A percentile compares a stretch with the other conserved stretches of the same genome.
Conservation (phyloP, 2,329 filamentous ascomycete genomes). For the Hypoxylon sp. region DNA sequence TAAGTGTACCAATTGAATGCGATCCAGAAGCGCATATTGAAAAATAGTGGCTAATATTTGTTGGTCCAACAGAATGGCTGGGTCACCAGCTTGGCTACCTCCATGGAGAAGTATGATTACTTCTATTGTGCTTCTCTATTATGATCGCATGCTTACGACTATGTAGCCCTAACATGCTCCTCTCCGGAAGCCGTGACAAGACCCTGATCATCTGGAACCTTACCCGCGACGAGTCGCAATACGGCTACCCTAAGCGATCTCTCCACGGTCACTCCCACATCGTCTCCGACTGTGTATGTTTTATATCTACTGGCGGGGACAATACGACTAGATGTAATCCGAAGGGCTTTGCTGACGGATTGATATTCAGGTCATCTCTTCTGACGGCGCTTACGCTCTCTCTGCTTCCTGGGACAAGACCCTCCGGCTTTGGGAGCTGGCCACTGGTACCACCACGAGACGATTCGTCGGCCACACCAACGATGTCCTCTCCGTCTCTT, state of each 20-base stretch:
- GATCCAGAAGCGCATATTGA: slow-evolving; percentile 11
- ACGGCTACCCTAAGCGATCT: slow-evolving; percentile 99
- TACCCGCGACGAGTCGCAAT: slow-evolving; percentile 97
- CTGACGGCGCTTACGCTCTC: slow-evolving; percentile 98
- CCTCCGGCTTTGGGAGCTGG: slow-evolving; percentile 98
- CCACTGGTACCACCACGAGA: slow-evolving; percentile 95
- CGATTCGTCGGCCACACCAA: slow-evolving; percentile 99
- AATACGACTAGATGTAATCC: background rate
- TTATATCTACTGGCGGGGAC: slow-evolving; percentile 13
- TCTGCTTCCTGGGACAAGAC: slow-evolving; percentile 99
- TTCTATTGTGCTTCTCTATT: slow-evolving; percentile 22
- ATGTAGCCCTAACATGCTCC: slow-evolving; percentile 96
- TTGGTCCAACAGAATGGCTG: slow-evolving; percentile 80
- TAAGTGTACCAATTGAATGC: slow-evolving; percentile 61
- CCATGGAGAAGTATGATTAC: slow-evolving; percentile 91
- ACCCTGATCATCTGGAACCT: slow-evolving; percentile 99
- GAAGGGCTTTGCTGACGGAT: slow-evolving; percentile 49
- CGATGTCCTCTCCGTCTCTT: slow-evolving; percentile 99
- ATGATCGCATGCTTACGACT: slow-evolving; percentile 52
- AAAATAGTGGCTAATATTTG: slow-evolving; percentile 49
- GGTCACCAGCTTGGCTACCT: slow-evolving; percentile 98
- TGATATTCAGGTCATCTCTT: slow-evolving; percentile 89
- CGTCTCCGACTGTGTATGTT: slow-evolving; percentile 98
- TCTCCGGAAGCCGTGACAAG: slow-evolving; percentile 98
- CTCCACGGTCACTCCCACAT: slow-evolving; percentile 99